Base-by-base conservation (phyloP, 129 eudicot genomes). In the Flaveria ramosissima region DNA sequence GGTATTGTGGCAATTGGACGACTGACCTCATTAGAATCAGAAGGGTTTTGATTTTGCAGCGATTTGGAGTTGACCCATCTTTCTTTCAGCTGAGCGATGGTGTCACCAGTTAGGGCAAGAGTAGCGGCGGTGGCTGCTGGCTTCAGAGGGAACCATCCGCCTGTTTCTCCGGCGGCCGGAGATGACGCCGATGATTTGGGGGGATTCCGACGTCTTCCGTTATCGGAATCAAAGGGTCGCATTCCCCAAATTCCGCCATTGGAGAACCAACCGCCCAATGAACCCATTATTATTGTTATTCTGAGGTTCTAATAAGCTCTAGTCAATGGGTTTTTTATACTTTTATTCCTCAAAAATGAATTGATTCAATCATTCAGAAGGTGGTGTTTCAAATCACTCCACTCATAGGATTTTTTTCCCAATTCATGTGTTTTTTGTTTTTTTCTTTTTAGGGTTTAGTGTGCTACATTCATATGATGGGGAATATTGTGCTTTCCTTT, bases 51-150 rank as follows among this genome's bases (percentile, higher is more conserved):
- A 2, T 43, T 21, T 55, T 53, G 61, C 81, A 59, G 55, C 56
- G 81, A 13, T 62, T 81, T 83, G 62, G 64, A 52, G 17, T 80
- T 82, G 20, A 88, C 68, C 92, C 90, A 88, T 20, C 84, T 80
- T 17, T 86, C 84, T 8, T 89, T 85, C 66, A 93, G 78, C 81
- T 93, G 98, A 70, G 98, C 96, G 11, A 90, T 87, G 68, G 98
- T 90, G 86, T 93, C 98, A 3, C 98, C 98, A 77, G 98, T 80
- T 61, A 90, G 76, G 72, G 91, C 92, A 56, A 93, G 98, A 45
- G 87, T 56, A 9, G 88, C 91, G 53, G 96, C 91, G 4, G 98
- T 93, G 50, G 77, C 78, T 1, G 98, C 95, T 72, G 86, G 95
- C 84, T 88, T 88, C 55, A 93, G 45, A 0, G 96, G 98, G 68